Evolutionary conservation across 2,329 filamentous ascomycete genomes (phyloP).

Genomic region (Aspergillus sp.): DNA sequence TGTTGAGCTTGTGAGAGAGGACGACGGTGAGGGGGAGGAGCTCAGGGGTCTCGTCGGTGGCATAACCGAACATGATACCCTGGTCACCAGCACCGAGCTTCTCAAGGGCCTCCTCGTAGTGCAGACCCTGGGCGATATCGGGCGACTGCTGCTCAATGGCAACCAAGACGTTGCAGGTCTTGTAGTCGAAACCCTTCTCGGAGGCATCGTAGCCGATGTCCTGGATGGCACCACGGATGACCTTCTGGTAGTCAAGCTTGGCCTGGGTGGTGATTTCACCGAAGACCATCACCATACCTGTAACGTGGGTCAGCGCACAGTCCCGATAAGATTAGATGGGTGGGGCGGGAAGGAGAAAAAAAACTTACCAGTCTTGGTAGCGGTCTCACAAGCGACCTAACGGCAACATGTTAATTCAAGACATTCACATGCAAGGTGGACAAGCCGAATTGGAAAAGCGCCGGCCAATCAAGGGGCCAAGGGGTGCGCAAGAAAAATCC

Average conservation of each 20-base stretch:
- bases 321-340: slow-evolving; percentile 18
- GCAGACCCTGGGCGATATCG: slow-evolving; percentile 97
- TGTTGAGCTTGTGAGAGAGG: slow-evolving; percentile 95
- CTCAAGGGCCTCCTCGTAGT: slow-evolving; percentile 97
- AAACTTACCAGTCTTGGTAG: slow-evolving; percentile 88
- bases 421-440: slow-evolving; percentile 6
- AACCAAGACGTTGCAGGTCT: slow-evolving; percentile 97
- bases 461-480: slow-evolving; percentile 8
- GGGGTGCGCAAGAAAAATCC: slow-evolving; percentile 10
- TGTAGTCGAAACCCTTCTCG: slow-evolving; percentile 98
- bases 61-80: slow-evolving; percentile 99
- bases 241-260: slow-evolving; percentile 94
- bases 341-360: background rate
- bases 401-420: slow-evolving; percentile 16
- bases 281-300: slow-evolving; percentile 92
- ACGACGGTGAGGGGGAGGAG: slow-evolving; percentile 91
- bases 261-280: slow-evolving; percentile 98
- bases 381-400: slow-evolving; percentile 90
- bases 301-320: slow-evolving; percentile 11
- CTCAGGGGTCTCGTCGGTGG: slow-evolving; percentile 98
- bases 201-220: slow-evolving; percentile 98
- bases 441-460: background rate
- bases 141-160: slow-evolving; percentile 99
- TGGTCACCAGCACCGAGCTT: slow-evolving; percentile 98
- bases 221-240: slow-evolving; percentile 92